Conservation (phyloP, 495 filamentous ascomycete genomes). For the Trichoderma reesei region DNA sequence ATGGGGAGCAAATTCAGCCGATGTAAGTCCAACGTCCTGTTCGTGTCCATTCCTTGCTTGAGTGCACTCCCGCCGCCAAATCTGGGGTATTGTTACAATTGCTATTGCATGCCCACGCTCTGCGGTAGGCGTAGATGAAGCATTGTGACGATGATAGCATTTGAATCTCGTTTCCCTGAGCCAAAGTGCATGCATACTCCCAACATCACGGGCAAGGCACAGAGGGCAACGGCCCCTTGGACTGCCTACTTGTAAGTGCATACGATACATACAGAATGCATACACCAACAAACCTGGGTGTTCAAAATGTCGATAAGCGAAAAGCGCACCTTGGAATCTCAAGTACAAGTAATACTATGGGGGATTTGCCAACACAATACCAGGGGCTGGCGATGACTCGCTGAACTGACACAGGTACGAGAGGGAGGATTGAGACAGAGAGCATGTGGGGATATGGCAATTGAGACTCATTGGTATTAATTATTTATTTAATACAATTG, state of each 20-base stretch:
- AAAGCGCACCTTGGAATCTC: no score
- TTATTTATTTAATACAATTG: not conserved
- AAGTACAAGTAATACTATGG: no score
- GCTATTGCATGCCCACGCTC: no score
- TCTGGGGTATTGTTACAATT: no score
- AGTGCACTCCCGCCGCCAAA: not conserved
- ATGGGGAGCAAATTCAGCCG: not conserved
- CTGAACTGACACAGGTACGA: not conserved
- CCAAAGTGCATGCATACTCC: no score
- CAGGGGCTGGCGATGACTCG: slow-evolving; percentile 1
- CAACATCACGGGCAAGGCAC: no score
- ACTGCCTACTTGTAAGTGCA: no score
- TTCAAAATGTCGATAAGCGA: not conserved
- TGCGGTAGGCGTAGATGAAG: no score
- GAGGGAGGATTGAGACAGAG: not conserved
- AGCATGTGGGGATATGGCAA: not conserved
- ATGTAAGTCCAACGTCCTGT: not conserved
- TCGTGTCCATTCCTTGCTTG: not conserved
- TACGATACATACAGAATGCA: no score
- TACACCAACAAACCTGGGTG: not conserved
- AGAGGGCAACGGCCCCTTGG: no score
- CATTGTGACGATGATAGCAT: no score
- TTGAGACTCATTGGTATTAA: not conserved
- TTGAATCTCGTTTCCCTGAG: no score
- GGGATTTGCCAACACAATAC: not conserved